Percentiles rank a stretch among this genome's conserved stretches.
Evolutionary conservation across 371 early-diverging fungal genomes (phyloP).

Genomic region (Mortierella sp.): DNA sequence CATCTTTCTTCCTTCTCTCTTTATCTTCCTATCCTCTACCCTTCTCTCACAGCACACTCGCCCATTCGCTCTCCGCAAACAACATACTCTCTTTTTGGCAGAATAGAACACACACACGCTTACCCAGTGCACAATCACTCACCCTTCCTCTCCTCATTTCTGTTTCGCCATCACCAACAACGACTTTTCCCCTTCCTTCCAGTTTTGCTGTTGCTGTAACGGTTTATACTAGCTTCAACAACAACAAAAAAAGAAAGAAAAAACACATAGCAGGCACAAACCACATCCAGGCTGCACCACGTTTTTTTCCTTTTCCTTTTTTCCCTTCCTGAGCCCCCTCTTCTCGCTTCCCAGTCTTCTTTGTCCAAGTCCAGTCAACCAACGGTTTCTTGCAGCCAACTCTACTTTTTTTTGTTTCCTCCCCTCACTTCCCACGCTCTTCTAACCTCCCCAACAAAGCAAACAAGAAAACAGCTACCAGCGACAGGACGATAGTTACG

Average conservation of each 20-base stretch:
- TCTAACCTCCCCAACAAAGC: not conserved
- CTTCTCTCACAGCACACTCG: not conserved
- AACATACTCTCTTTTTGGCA: not conserved
- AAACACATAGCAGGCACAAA: not conserved
- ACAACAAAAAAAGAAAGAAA: not conserved
- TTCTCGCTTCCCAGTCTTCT: not conserved
- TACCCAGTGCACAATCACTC: too few species aligned
- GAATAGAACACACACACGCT: too few species aligned
- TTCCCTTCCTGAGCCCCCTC: too few species aligned
- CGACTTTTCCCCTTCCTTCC: not conserved
- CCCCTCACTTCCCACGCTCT: not conserved
- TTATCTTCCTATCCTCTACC: not conserved
- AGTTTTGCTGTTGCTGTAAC: not conserved
- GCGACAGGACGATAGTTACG: not conserved
- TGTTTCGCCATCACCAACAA: conserved; percentile 2
- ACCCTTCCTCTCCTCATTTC: not conserved
- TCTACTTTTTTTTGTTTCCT: not conserved
- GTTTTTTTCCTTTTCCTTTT: not conserved
- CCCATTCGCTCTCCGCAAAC: not conserved
- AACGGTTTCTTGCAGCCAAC: not conserved
- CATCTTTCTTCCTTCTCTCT: not conserved
- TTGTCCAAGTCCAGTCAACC: not conserved
- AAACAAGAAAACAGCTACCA: not conserved
- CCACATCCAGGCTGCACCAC: not conserved
- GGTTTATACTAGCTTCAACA: not conserved